These are phyloP conservation scores for Emergomyces orientalis DNA, from an alignment of 2,329 filamentous ascomycete species.

Conservation along the genomic window DNA sequence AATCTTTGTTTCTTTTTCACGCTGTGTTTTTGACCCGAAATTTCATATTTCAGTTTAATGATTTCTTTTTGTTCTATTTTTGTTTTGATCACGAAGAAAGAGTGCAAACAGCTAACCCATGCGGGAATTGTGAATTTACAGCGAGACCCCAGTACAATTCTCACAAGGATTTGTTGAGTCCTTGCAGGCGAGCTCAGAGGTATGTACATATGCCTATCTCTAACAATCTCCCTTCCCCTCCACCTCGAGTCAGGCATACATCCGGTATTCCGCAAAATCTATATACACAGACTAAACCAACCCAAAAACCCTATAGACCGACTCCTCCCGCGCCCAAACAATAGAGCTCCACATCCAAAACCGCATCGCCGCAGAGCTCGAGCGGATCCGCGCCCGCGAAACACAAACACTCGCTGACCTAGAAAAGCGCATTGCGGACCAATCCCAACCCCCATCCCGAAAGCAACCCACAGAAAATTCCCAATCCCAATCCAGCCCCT, in stretches of 20 bases:
- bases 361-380: constrained; percentile 77
- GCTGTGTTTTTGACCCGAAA: not conserved
- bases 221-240: constrained; percentile 5
- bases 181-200: constrained; percentile 77
- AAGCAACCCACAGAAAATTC: constrained; percentile 15
- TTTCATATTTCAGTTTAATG: not conserved
- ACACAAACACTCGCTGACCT: constrained; percentile 58
- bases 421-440: constrained; percentile 46
- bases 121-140: constrained; percentile 32
- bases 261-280: constrained; percentile 3
- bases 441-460: constrained; percentile 17
- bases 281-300: not conserved
- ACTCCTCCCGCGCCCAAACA: constrained; percentile 72
- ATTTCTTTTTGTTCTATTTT: not conserved
- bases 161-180: constrained; percentile 75
- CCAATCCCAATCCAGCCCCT: constrained; percentile 16
- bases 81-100: constrained; percentile 4
- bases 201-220: constrained; percentile 36
- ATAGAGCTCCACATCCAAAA: constrained; percentile 81
- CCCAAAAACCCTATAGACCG: constrained; percentile 53
- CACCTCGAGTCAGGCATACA: not conserved
- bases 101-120: constrained; percentile 13
- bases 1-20: not conserved
- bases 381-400: constrained; percentile 64
- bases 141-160: constrained; percentile 57